A percentile compares a stretch with the other conserved stretches of the same genome.
Conservation (phyloP, 2,329 filamentous ascomycete genomes). For the Proliferodiscus dingleyae region DNA sequence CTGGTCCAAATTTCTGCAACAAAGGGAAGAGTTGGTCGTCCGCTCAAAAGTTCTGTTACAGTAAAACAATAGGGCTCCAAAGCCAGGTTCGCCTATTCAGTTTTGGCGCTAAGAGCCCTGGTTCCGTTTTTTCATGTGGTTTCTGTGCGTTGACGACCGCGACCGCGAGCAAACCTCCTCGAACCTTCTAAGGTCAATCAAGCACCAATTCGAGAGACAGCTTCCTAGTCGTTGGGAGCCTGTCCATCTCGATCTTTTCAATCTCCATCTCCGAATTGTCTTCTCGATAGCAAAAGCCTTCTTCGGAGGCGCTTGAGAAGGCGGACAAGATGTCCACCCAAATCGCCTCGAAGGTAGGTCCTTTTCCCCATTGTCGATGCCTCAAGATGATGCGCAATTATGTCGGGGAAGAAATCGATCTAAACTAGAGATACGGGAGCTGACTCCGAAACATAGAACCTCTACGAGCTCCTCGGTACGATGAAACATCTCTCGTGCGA, state of each 20-base stretch:
- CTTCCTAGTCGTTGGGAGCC: slow-evolving; percentile 33
- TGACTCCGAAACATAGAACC: slow-evolving; percentile 64
- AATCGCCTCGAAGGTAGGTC: slow-evolving; percentile 35
- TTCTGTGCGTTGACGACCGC: neutral
- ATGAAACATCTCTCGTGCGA: slow-evolving; percentile 27
- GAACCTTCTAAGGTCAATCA: slow-evolving; percentile 10
- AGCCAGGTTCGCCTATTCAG: neutral
- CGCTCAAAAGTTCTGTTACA: no score
- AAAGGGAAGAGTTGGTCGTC: no score
- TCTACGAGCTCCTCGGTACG: slow-evolving; percentile 96
- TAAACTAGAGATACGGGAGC: slow-evolving; percentile 24
- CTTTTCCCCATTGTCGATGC: neutral
- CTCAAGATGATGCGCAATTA: slow-evolving; percentile 9
- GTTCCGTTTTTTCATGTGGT: neutral
- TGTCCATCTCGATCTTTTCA: slow-evolving; percentile 31
- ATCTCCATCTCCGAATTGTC: slow-evolving; percentile 30
- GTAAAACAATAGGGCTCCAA: neutral
- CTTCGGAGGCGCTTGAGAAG: slow-evolving; percentile 34
- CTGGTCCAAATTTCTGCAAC: no score
- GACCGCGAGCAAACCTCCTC: neutral
- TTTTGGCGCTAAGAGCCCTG: neutral
- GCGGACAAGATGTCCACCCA: slow-evolving; percentile 34
- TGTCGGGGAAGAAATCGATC: slow-evolving; percentile 3
- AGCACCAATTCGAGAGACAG: slow-evolving; percentile 33
- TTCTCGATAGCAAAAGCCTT: slow-evolving; percentile 34